Evolutionary conservation across 202 grass and related monocot genomes (phyloP), one percentile per base, ranked within the genome.

Genomic region (Saccharum hybrid): DNA sequence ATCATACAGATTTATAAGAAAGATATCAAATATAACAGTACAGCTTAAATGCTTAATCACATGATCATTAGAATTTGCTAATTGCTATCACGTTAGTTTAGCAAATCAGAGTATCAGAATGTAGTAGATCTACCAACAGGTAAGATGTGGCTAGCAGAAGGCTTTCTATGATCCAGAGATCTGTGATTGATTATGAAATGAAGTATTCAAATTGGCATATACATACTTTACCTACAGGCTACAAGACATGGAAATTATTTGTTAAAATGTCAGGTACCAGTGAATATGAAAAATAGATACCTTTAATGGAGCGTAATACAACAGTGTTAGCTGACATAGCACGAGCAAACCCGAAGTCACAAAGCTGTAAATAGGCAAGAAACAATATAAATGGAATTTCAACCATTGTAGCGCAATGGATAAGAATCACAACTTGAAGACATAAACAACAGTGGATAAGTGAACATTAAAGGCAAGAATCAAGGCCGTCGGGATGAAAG

Each of bases 321-420:
- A 98, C 90, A 83, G 95, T 98, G 71, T 98, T 98, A 30, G 90
- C 95, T 82, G 95, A 98, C 95, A 98, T 98, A 21, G 95, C 95
- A 54, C 92, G 89, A 76, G 96, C 96, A 98, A 98, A 98, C 79
- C 96, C 96, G 81, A 98, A 98, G 63, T 98, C 96, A 71, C 96
- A 98, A 73, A 98, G 90, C 96, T 98, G 87, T 73, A 60, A 84
- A 85, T 52, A 75, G 22, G 16, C 16, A 83, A 74, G 68, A 52
- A 76, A 48, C 43, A 52, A 48, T 5, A 30, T 5, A 82, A 68
- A 68, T 22, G 14, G 1, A 79, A 15, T 65, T 68, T 76, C 6
- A 85, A 77, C 15, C 23, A 85, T 31, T 83, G 67, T 23, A 71
- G 72, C 38, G 8, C 46, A 60, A 78, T 81, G 38, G 63, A 79